Evolutionary conservation across 768 basidiomycete genomes (phyloP).

Genomic region (Trametes sanguinea): DNA sequence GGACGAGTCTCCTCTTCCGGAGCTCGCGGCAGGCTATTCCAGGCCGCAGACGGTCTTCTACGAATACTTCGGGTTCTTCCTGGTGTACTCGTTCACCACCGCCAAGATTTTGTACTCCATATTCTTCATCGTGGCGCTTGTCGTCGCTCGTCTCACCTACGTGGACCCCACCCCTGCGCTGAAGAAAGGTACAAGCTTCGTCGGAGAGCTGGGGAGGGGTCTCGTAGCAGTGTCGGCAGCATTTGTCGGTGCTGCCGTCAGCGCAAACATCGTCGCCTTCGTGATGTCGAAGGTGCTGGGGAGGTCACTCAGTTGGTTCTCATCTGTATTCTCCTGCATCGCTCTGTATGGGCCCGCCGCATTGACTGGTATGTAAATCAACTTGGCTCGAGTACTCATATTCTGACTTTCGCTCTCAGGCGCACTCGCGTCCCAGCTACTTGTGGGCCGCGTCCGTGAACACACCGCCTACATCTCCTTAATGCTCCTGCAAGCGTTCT

Average conservation of each 20-base stretch:
- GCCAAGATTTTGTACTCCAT: constrained; percentile 65
- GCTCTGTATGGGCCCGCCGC: constrained; percentile 76
- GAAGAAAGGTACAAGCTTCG: constrained; percentile 39
- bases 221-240: constrained; percentile 51
- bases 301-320: constrained; percentile 86
- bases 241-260: constrained; percentile 56
- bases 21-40: constrained; percentile 50
- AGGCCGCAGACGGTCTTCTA: constrained; percentile 77
- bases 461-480: constrained; percentile 60
- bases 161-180: constrained; percentile 40
- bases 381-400: too few relatives aligned
- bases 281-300: constrained; percentile 63
- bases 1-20: constrained; percentile 65
- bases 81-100: constrained; percentile 72
- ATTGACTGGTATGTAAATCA: constrained; percentile 56
- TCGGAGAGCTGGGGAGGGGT: constrained; percentile 47
- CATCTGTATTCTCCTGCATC: constrained; percentile 62
- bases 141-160: constrained; percentile 44
- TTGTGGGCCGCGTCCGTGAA: constrained; percentile 58
- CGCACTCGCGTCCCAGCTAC: constrained; percentile 59
- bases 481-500: constrained; percentile 57
- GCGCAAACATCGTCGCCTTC: constrained; percentile 71
- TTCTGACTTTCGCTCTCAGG: constrained; percentile 42
- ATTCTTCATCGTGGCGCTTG: constrained; percentile 49
- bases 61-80: constrained; percentile 64